Base-by-base conservation (phyloP, 2,329 filamentous ascomycete species). In the Herpotrichia juniperi region DNA sequence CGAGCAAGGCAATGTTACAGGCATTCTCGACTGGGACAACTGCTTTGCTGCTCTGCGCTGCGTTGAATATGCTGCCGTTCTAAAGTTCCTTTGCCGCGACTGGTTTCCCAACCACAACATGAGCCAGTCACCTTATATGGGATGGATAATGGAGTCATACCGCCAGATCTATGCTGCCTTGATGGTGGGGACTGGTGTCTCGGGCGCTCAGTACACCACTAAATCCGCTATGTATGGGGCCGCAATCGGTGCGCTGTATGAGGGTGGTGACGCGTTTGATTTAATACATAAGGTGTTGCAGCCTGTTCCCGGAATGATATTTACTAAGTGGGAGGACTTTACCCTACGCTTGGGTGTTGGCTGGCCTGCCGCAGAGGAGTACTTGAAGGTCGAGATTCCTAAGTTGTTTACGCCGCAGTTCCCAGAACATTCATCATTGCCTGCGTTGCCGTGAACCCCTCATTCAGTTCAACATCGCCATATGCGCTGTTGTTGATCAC, bases 11-110 rank as follows among this genome's bases (percentile, higher is more conserved):
- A 40, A 51, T 35, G 25, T 46, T 34, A 53, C 50, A 11, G 50
- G 50, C 14, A 43, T 53, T 14, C 43, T 53, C 14, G 50, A 53
- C 31, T 53, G 44, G 44, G 50, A 53, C 21, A 31, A 22, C 12
- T 25, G 10, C 17, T 16, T 24, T 16, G 28, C 45, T 12, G 37
- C 46, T 4, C 50, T 45, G 3, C 50, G 44, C 5, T 53, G 45
- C 30, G 31, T 53, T n/a, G 50, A 28, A 7, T 30, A 11, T 12
- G 37, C 35, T 17, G 31, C 42, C 21, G 8, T 44, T 16, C 44
- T 45, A 5, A 24, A 48, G 2, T 53, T 48, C 28, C 50, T 53
- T 10, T 37, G 37, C 35, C 22, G 31, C 7, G 50, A 52, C 44
- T 48, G 45, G 44, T 28, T 16, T 25, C 17, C 34, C 3, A 35